Evolutionary conservation across 768 basidiomycete species (phyloP).

Genomic region (Lanmaoa rubissima): DNA sequence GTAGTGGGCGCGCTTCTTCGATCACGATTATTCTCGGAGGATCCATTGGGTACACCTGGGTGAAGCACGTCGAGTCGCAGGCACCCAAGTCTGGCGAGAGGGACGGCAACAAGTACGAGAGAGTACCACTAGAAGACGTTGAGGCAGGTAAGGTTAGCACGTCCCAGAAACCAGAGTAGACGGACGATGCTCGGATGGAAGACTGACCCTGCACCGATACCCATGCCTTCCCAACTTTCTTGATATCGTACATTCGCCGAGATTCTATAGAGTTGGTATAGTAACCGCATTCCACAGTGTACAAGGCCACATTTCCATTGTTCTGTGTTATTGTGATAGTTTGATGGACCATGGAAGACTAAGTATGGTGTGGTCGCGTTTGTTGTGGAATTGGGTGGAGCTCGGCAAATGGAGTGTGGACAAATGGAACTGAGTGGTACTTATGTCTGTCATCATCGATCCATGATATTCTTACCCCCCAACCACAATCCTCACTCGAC

Average conservation of each 20-base stretch:
- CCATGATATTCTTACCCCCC: slow-evolving; percentile 12
- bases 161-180: slow-evolving; percentile 31
- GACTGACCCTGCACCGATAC: slow-evolving; percentile 16
- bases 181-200: background rate
- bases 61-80: slow-evolving; percentile 72
- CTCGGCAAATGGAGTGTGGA: slow-evolving; percentile 7
- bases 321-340: background rate
- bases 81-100: slow-evolving; percentile 31
- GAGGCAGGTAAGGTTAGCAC: slow-evolving; percentile 44
- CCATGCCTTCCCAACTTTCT: slow-evolving; percentile 3
- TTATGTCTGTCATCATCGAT: slow-evolving; percentile 5
- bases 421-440: background rate
- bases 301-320: slow-evolving; percentile 3
- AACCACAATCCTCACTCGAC: slow-evolving; percentile 6
- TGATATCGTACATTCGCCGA: slow-evolving; percentile 7
- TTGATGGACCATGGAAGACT: too few relatives aligned
- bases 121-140: slow-evolving; percentile 60
- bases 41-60: slow-evolving; percentile 86
- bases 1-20: slow-evolving; percentile 76
- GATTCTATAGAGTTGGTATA: slow-evolving; percentile 13
- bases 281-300: background rate
- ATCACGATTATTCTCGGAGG: slow-evolving; percentile 80
- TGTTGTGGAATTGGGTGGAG: slow-evolving; percentile 6
- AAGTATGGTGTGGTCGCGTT: too few relatives aligned
- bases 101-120: slow-evolving; percentile 48